phyloP scores from a whole-genome alignment of 23 red algal species.

The Gracilaria domingensis region DNA sequence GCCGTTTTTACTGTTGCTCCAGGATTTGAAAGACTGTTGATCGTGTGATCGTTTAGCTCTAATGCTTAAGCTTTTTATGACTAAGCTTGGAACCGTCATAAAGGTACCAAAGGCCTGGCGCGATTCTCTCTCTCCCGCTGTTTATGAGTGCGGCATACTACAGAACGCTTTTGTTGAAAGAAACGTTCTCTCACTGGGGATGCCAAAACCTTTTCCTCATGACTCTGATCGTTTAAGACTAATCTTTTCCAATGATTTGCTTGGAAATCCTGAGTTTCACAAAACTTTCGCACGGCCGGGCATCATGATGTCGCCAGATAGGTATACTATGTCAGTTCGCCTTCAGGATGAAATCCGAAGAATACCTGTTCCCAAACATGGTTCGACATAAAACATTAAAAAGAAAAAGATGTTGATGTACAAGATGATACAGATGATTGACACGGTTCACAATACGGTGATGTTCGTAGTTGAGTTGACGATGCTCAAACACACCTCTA shows the following conservation, averaged over 20 bases:
- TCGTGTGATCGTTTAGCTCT: slow-evolving; percentile 3
- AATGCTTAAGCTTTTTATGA: slow-evolving; percentile 9
- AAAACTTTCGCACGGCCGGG: slow-evolving; percentile 44
- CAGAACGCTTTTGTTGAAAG: too few relatives aligned
- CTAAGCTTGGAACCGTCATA: neutral
- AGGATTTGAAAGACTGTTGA: slow-evolving; percentile 43
- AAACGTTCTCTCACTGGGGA: too few relatives aligned
- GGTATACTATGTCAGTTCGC: neutral
- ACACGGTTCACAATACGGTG: neutral
- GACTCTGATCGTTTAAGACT: too few relatives aligned
- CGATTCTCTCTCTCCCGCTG: too few relatives aligned
- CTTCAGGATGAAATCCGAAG: neutral
- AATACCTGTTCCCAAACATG: neutral
- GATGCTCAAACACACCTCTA: slow-evolving; percentile 59
- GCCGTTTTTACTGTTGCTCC: slow-evolving; percentile 19
- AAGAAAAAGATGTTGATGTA: neutral
- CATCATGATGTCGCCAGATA: neutral
- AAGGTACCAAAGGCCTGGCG: neutral
- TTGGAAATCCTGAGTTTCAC: neutral
- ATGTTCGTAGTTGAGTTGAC: slow-evolving; percentile 48
- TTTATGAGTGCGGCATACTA: too few relatives aligned
- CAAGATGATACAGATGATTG: neutral
- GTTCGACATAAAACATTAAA: neutral
- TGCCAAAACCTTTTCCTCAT: too few relatives aligned
- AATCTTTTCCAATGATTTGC: too few relatives aligned